phyloP scores from a whole-genome alignment of 2,329 filamentous ascomycete genomes.

The Phaeosphaeriaceae sp. region DNA sequence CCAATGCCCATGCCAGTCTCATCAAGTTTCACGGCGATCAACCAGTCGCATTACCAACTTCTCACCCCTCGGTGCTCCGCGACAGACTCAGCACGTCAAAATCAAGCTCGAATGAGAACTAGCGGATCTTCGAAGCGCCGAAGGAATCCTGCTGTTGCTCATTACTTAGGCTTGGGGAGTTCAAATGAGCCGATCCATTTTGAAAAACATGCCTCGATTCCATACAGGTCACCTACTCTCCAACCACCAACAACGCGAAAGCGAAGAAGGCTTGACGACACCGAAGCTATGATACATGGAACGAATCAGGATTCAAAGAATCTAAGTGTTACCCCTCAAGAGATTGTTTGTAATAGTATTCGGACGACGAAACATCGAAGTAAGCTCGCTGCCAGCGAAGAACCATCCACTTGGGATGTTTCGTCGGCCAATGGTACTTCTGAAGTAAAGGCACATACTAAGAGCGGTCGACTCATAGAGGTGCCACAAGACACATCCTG shows the following conservation, averaged over 20 bases:
- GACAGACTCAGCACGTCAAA: conserved; percentile 4
- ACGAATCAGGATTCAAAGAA: neutral
- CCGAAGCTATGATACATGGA: neutral
- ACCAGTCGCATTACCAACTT: conserved; percentile 16
- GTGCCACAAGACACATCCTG: neutral
- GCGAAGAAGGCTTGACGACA: conserved; percentile 9
- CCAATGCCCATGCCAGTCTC: neutral
- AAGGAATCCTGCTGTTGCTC: conserved; percentile 34
- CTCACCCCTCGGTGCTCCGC: conserved; percentile 16
- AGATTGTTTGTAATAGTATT: too few relatives aligned
- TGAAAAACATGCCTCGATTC: conserved; percentile 20
- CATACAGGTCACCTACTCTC: conserved; percentile 2
- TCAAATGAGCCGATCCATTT: conserved; percentile 24
- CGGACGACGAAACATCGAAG: too few relatives aligned
- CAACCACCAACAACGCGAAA: conserved; percentile 14
- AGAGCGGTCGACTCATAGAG: too few relatives aligned
- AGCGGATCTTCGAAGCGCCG: neutral
- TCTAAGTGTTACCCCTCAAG: too few relatives aligned
- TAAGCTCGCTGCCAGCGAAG: too few relatives aligned
- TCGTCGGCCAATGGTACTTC: too few relatives aligned
- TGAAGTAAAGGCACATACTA: neutral
- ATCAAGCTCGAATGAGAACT: conserved; percentile 1
- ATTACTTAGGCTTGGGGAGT: conserved; percentile 35
- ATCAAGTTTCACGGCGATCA: conserved; percentile 38
- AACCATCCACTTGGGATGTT: too few relatives aligned